phyloP scores from a whole-genome alignment of 2,329 filamentous ascomycete genomes.

The Cercospora sesami region DNA sequence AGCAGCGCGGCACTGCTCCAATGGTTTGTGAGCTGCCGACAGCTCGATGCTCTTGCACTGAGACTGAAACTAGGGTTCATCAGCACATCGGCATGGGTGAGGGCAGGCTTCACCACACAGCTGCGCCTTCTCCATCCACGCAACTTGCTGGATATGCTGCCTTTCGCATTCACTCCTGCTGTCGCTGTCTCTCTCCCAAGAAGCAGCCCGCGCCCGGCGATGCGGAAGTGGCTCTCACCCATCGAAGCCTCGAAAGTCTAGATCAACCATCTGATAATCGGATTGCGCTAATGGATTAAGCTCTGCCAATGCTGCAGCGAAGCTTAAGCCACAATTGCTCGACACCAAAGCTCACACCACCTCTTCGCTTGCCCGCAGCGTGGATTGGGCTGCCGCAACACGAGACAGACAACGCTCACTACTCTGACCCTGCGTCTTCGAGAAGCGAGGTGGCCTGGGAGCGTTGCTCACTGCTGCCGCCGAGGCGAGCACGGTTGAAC shows the following conservation, averaged over 20 bases:
- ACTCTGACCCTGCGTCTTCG: not conserved
- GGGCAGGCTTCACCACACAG: not conserved
- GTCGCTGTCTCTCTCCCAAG: not conserved
- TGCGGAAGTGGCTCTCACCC: not conserved
- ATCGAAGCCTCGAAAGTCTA: constrained; percentile 2
- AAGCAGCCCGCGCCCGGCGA: not conserved
- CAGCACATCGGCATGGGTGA: not conserved
- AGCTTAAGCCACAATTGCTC: constrained; percentile 12
- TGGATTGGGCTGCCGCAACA: not conserved
- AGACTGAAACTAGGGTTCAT: not conserved
- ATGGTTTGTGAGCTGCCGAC: not conserved
- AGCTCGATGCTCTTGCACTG: not conserved
- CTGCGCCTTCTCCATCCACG: not conserved
- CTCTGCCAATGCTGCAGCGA: constrained; percentile 11
- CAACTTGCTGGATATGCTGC: not conserved
- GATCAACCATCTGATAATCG: constrained; percentile 13
- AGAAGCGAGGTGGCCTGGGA: not conserved
- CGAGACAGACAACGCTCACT: not conserved
- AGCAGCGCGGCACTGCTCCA: not conserved
- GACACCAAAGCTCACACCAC: not conserved
- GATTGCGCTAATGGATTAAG: not conserved
- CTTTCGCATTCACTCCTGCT: not conserved
- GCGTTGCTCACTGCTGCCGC: not conserved
- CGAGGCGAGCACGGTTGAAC: not conserved
- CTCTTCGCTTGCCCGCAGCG: not conserved